Percentiles rank a stretch among this genome's conserved stretches.
These are phyloP conservation scores for Saccharomyces pastorianus DNA, from an alignment of 1,139 yeast genomes.

Conservation along the genomic window DNA sequence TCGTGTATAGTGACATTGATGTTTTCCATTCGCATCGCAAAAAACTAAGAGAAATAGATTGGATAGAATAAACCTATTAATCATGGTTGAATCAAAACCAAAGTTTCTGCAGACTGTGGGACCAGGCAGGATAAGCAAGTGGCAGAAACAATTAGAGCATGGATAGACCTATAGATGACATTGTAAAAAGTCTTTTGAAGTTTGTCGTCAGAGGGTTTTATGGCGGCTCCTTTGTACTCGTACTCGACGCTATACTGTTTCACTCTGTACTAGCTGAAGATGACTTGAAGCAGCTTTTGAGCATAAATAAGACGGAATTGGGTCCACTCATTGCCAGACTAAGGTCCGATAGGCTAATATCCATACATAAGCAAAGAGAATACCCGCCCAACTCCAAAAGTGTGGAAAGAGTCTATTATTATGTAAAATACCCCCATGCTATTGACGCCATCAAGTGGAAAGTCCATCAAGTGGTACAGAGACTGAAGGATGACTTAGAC, in stretches of 20 bases:
- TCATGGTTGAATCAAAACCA: background rate
- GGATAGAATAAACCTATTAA: background rate
- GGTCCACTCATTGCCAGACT: conserved; percentile 74
- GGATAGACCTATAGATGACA: conserved; percentile 33
- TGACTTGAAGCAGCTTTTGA: conserved; percentile 70
- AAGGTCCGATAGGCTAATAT: conserved; percentile 70
- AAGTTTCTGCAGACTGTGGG: background rate
- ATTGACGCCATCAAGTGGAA: conserved; percentile 96
- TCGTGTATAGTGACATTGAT: too few species aligned
- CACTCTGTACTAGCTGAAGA: conserved; percentile 94
- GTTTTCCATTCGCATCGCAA: too few species aligned
- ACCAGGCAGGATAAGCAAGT: background rate
- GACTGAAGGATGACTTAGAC: conserved; percentile 71
- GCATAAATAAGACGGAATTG: conserved; percentile 79
- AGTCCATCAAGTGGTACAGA: conserved; percentile 75
- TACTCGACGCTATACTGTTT: conserved; percentile 80
- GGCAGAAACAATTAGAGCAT: conserved; percentile 8
- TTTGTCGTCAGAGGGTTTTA: conserved; percentile 84
- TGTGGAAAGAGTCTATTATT: conserved; percentile 70
- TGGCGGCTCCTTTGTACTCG: conserved; percentile 71
- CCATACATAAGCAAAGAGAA: conserved; percentile 69
- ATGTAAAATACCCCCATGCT: conserved; percentile 84
- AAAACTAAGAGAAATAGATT: too few species aligned
- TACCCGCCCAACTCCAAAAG: conserved; percentile 68
- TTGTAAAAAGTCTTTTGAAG: conserved; percentile 32